These are phyloP conservation scores for Tylopilus cervinicoccineus DNA, from an alignment of 768 basidiomycete species.

Conservation along the genomic window DNA sequence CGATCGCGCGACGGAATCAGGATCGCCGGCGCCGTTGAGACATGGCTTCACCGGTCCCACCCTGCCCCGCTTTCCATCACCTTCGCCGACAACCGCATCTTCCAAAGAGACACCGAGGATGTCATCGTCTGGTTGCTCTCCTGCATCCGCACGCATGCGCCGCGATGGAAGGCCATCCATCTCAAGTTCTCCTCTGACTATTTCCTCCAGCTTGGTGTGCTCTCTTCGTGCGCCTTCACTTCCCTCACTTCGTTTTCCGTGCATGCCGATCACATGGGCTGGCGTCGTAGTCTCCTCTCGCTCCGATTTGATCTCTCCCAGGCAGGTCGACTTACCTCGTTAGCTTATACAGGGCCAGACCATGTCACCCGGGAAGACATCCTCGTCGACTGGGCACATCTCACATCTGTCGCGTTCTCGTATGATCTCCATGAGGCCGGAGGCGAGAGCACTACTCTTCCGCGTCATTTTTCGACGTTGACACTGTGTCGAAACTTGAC, in stretches of 20 bases:
- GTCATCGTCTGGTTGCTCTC: slow-evolving; percentile 19
- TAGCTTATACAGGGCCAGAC: slow-evolving; percentile 26
- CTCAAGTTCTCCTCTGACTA: slow-evolving; percentile 28
- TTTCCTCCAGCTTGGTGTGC: slow-evolving; percentile 12
- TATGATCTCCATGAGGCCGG: slow-evolving; percentile 25
- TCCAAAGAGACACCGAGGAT: slow-evolving; percentile 21
- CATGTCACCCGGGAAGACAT: slow-evolving; percentile 21
- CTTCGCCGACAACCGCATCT: slow-evolving; percentile 27
- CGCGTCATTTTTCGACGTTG: slow-evolving; percentile 18
- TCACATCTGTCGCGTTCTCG: slow-evolving; percentile 23
- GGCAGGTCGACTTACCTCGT: slow-evolving; percentile 16
- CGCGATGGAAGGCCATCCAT: slow-evolving; percentile 24
- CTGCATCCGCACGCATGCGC: slow-evolving; percentile 14
- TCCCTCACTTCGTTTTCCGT: slow-evolving; percentile 21
- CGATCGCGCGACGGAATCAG: slow-evolving; percentile 17
- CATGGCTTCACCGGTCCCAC: slow-evolving; percentile 22
- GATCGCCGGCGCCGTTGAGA: slow-evolving; percentile 15
- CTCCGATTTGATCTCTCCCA: slow-evolving; percentile 17
- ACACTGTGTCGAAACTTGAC: slow-evolving; percentile 17
- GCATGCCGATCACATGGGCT: slow-evolving; percentile 27
- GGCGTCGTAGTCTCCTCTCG: slow-evolving; percentile 21
- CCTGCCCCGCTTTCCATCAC: slow-evolving; percentile 21
- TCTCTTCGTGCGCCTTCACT: slow-evolving; percentile 21
- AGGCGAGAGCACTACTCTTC: slow-evolving; percentile 19
- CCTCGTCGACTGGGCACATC: slow-evolving; percentile 20